Conservation (phyloP, 2,329 filamentous ascomycete genomes). For the Fusarium vanettenii region DNA sequence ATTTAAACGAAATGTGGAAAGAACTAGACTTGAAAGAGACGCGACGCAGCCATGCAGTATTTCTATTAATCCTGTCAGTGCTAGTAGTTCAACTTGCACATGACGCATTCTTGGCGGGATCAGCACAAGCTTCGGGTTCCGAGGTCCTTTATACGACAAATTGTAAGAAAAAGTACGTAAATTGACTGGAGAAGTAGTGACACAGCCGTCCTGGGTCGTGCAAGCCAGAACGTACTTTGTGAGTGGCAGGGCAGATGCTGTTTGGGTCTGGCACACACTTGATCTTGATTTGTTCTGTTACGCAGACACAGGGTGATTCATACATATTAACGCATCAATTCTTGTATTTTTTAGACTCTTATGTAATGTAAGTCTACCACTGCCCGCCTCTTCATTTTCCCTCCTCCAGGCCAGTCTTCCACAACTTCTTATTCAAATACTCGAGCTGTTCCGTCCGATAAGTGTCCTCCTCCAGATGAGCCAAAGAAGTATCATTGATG, state of each 20-base stretch:
- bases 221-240: neutral
- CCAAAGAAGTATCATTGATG: slow-evolving; percentile 12
- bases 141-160: neutral
- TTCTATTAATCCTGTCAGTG: neutral
- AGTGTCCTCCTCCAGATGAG: slow-evolving; percentile 7
- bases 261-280: neutral
- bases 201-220: neutral
- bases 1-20: neutral
- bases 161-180: neutral
- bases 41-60: neutral
- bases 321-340: neutral
- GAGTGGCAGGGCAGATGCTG: neutral
- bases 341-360: neutral
- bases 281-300: neutral
- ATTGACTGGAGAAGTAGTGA: neutral
- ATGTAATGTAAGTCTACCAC: no score
- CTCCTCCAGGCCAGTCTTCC: slow-evolving; percentile 14
- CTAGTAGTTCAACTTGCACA: neutral
- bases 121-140: neutral
- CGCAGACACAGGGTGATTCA: neutral
- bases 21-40: neutral
- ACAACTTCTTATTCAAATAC: slow-evolving; percentile 27
- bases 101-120: neutral
- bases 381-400: neutral
- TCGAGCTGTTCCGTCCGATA: slow-evolving; percentile 28